Evolutionary conservation across 768 basidiomycete species (phyloP).

Genomic region (Chalciporus pseudorubinellus): DNA sequence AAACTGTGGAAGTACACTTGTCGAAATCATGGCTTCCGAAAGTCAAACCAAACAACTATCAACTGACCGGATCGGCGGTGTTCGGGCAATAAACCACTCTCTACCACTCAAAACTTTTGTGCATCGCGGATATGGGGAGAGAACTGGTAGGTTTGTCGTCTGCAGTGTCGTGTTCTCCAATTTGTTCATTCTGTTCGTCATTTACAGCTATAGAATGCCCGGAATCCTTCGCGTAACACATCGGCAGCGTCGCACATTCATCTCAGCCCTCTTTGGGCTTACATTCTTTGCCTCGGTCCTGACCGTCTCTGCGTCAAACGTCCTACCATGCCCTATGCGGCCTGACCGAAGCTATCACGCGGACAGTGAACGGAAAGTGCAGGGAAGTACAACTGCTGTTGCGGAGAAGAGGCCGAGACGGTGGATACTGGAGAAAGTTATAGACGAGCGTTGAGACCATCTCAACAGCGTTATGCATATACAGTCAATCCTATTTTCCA

Average conservation of each 20-base stretch:
- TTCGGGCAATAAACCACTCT: conserved; percentile 4
- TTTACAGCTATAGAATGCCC: conserved; percentile 55
- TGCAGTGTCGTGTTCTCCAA: too few species aligned
- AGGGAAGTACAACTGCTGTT: conserved; percentile 36
- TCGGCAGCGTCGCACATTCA: conserved; percentile 63
- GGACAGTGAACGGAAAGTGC: conserved; percentile 43
- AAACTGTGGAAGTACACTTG: background rate
- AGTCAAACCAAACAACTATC: conserved; percentile 21
- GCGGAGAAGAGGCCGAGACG: conserved; percentile 64
- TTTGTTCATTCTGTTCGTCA: conserved; percentile 42
- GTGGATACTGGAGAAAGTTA: conserved; percentile 76
- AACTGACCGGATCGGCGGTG: conserved; percentile 7
- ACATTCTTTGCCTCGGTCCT: conserved; percentile 77
- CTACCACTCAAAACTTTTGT: background rate
- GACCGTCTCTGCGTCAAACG: conserved; percentile 76
- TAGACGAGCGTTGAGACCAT: conserved; percentile 14
- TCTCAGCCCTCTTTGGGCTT: conserved; percentile 76
- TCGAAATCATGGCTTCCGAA: too few species aligned
- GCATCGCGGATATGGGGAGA: conserved; percentile 26
- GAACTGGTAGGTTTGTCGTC: conserved; percentile 15
- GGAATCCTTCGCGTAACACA: conserved; percentile 56
- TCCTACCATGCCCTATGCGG: conserved; percentile 80
- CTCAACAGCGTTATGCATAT: background rate
- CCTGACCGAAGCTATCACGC: conserved; percentile 54
- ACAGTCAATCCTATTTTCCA: background rate